Base-by-base conservation (phyloP, 345 rosid genomes). In the Eucalyptus tenuipes region DNA sequence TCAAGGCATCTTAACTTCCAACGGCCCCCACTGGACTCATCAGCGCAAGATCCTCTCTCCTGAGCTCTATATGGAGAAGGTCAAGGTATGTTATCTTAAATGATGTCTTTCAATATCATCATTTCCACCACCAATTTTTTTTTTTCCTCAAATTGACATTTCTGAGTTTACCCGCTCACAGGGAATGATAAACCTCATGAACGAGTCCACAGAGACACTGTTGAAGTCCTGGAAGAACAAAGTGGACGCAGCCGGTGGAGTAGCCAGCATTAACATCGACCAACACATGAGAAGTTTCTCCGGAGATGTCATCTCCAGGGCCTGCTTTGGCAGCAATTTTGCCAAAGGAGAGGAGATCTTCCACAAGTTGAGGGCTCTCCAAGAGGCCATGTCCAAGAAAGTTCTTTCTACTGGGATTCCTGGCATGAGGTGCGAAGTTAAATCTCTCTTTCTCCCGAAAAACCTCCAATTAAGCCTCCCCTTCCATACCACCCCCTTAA, bases 31-130 rank as follows among this genome's bases (percentile, higher is more conserved):
- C 20, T 94, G 94, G 94, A 81, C 92, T 5, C 91, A 91, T 87
- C 94, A 92, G 59, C 92, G 94, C 57, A 94, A 89, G 89, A 89
- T 92, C 64, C 89, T 93, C 88, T 94, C 93, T 31, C 95, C 95
- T 29, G 88, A 93, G 66, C 87, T 94, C 2, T 93, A 92, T 88
- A 89, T 90, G 93, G 90, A 91, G 80, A 92, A 93, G 81, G 94
- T 94, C 8, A 94, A 94, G 93, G 94, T 93, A 91, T 7, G 80
- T 31, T 31, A 68, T 8, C 71, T 42, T 15, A 33, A 89, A 6
- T 17, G n/a, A 24, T 20, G 57, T 7, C 82, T 75, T 37, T 5
- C 22, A 37, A 12, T 37, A 37, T 13, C 45, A 20, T 7, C 82
- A 5, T 50, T 8, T 7, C 81, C 45, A 6, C 82, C 82, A 18